phyloP scores from a whole-genome alignment of 352 stramenopile genomes.

The Globisporangium alternatum region DNA sequence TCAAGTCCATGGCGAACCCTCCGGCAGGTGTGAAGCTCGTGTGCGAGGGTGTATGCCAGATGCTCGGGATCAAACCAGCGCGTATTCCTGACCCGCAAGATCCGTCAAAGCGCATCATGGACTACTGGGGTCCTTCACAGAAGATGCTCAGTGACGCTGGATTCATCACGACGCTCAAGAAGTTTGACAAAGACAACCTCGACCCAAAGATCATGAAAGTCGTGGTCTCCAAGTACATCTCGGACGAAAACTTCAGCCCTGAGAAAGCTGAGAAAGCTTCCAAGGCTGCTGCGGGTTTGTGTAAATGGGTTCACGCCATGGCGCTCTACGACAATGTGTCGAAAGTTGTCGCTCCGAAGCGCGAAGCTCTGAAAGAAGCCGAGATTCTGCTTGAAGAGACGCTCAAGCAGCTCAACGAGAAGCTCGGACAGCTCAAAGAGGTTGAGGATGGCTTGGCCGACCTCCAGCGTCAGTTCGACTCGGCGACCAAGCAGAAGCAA shows the following conservation, averaged over 20 bases:
- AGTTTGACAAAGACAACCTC: slow-evolving; percentile 90
- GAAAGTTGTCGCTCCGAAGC: slow-evolving; percentile 92
- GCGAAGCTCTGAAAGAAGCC: slow-evolving; percentile 80
- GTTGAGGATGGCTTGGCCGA: slow-evolving; percentile 89
- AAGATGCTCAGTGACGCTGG: slow-evolving; percentile 91
- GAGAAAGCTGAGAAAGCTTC: slow-evolving; percentile 92
- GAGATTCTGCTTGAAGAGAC: slow-evolving; percentile 86
- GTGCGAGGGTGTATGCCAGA: slow-evolving; percentile 93
- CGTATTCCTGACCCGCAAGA: slow-evolving; percentile 91
- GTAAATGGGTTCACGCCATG: slow-evolving; percentile 94
- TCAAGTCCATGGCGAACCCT: slow-evolving; percentile 92
- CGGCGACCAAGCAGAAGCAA: slow-evolving; percentile 88
- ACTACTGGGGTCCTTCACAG: slow-evolving; percentile 93
- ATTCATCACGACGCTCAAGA: slow-evolving; percentile 92
- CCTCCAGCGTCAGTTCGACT: slow-evolving; percentile 86
- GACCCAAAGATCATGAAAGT: slow-evolving; percentile 89
- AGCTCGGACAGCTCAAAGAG: slow-evolving; percentile 87
- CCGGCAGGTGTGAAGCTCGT: slow-evolving; percentile 92
- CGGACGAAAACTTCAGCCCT: slow-evolving; percentile 90
- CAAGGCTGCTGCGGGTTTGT: slow-evolving; percentile 90
- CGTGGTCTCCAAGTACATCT: slow-evolving; percentile 88
- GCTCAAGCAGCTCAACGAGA: slow-evolving; percentile 89
- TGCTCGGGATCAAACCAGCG: slow-evolving; percentile 92
- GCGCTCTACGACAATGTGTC: slow-evolving; percentile 92
- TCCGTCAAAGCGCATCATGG: slow-evolving; percentile 92